Percentiles rank a stretch among this genome's conserved stretches.
phyloP scores from a whole-genome alignment of 345 rosid species.

The Arabidopsis arenosa region DNA sequence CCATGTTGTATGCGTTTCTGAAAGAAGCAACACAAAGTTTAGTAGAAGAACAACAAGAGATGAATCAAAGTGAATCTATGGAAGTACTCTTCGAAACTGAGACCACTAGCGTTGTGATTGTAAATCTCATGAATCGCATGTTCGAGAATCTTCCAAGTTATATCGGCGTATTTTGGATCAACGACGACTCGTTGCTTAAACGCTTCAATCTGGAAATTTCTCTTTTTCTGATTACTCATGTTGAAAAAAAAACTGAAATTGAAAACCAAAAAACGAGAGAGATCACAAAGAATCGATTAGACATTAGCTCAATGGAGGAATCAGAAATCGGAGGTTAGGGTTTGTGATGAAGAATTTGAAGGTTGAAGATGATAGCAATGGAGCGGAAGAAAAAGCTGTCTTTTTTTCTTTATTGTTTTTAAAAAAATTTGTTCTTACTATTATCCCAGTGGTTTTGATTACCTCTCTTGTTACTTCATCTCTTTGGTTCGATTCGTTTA shows the following conservation, averaged over 20 bases:
- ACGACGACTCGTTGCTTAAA: constrained; percentile 95
- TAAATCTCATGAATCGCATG: constrained; percentile 97
- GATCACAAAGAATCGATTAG: not conserved
- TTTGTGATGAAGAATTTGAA: constrained; percentile 16
- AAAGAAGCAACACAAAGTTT: not conserved
- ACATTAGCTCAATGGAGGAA: constrained; percentile 4
- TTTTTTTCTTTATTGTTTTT: not conserved
- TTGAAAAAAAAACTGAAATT: constrained; percentile 28
- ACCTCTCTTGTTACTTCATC: not conserved
- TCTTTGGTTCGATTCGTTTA: not conserved
- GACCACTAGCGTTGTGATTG: constrained; percentile 96
- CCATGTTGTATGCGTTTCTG: constrained; percentile 99
- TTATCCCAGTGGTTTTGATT: constrained; percentile 11
- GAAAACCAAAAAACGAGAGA: not conserved
- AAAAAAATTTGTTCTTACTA: too few relatives aligned
- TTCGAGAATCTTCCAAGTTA: constrained; percentile 94
- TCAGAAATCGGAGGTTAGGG: constrained; percentile 9
- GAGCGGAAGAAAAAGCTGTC: not conserved
- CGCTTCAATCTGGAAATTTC: constrained; percentile 96
- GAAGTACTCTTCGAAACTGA: constrained; percentile 77
- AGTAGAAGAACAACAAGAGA: not conserved
- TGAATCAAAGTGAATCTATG: not conserved
- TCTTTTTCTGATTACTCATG: constrained; percentile 96
- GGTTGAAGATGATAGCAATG: constrained; percentile 23
- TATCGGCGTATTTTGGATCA: constrained; percentile 95